phyloP scores from a whole-genome alignment of 176 grass and related monocot genomes.

The Avena sativa region DNA sequence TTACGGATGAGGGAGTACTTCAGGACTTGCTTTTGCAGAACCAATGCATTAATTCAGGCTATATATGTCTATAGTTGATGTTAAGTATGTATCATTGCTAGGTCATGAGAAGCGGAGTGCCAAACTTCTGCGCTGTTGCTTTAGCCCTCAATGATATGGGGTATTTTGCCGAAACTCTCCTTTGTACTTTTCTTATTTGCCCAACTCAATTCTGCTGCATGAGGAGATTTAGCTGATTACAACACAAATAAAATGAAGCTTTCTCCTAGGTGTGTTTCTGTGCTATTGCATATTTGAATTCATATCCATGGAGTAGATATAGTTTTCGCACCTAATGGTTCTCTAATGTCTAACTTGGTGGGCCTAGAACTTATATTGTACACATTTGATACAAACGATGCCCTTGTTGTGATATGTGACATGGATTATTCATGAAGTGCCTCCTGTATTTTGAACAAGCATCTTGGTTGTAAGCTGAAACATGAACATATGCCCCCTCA shows the following conservation, averaged over 20 bases:
- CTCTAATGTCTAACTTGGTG: constrained; percentile 17
- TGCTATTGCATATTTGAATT: background rate
- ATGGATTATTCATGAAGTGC: background rate
- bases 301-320: background rate
- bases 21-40: background rate
- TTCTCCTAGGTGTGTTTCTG: constrained; percentile 9
- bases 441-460: background rate
- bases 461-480: background rate
- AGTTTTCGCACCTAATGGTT: background rate
- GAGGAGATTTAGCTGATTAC: constrained; percentile 19
- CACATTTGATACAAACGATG: background rate
- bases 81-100: constrained; percentile 49
- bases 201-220: constrained; percentile 10
- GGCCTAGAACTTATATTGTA: background rate
- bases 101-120: constrained; percentile 93
- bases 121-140: constrained; percentile 97
- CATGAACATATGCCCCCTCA: background rate
- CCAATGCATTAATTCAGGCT: constrained; percentile 23
- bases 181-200: constrained; percentile 27
- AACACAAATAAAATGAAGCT: constrained; percentile 17
- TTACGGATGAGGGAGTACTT: background rate
- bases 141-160: constrained; percentile 93
- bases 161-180: constrained; percentile 52
- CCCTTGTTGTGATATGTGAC: background rate
- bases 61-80: constrained; percentile 34